Conservation (phyloP, 2,329 filamentous ascomycete species). For the Neodidymelliopsis sp. region DNA sequence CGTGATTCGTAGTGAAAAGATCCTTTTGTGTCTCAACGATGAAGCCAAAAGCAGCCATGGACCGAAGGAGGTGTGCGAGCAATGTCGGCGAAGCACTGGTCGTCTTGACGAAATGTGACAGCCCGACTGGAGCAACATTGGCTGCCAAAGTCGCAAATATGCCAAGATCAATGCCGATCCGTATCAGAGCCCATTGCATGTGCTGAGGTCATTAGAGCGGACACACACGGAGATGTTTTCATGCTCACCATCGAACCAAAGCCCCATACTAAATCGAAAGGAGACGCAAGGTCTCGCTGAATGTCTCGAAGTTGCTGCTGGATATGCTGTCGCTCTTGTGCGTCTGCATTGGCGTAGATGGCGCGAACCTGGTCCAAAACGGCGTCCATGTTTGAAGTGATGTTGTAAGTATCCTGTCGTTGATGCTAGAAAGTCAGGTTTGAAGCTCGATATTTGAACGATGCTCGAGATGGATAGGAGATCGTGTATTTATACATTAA, state of each 20-base stretch:
- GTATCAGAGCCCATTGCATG: slow-evolving; percentile 32
- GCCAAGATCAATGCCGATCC: slow-evolving; percentile 29
- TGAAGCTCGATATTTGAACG: too few species aligned
- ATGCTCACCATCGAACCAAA: slow-evolving; percentile 23
- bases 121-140: slow-evolving; percentile 14
- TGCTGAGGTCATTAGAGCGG: slow-evolving; percentile 9
- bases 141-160: slow-evolving; percentile 28
- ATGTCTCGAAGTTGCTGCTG: slow-evolving; percentile 37
- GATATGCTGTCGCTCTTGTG: slow-evolving; percentile 27
- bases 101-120: slow-evolving; percentile 28
- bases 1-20: slow-evolving; percentile 38
- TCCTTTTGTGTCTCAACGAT: slow-evolving; percentile 40
- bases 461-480: too few species aligned
- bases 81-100: slow-evolving; percentile 37
- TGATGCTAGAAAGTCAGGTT: too few species aligned
- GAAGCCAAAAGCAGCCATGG: slow-evolving; percentile 41
- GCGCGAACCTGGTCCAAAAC: slow-evolving; percentile 29
- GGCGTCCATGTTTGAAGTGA: slow-evolving; percentile 29
- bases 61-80: slow-evolving; percentile 43
- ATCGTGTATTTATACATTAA: neutral
- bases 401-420: too few species aligned
- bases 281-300: slow-evolving; percentile 33
- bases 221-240: too few species aligned
- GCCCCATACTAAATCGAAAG: slow-evolving; percentile 34
- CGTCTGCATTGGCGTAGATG: slow-evolving; percentile 27